Conservation (phyloP, 2,329 filamentous ascomycete genomes). For the Pseudocercospora pini-densiflorae region DNA sequence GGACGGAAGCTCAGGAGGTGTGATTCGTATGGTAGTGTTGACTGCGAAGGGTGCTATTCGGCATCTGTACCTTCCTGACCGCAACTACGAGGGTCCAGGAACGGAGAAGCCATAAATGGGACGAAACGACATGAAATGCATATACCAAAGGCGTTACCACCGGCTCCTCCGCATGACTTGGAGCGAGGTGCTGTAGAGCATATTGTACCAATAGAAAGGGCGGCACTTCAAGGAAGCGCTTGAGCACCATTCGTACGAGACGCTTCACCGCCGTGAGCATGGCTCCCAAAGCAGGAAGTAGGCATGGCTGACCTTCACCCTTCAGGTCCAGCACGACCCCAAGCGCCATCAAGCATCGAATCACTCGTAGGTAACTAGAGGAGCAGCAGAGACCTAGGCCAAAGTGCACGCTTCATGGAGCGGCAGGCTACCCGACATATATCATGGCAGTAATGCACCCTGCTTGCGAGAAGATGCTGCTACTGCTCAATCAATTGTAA, state of each 20-base stretch:
- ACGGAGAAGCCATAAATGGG: constrained; percentile 42
- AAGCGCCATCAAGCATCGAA: background rate
- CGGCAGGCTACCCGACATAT: too few species aligned
- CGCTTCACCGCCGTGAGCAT: background rate
- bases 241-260: background rate
- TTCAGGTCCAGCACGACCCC: background rate
- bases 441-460: too few species aligned
- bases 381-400: background rate
- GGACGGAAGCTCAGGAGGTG: constrained; percentile 98
- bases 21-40: constrained; percentile 96
- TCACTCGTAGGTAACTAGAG: background rate
- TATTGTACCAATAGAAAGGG: constrained; percentile 8
- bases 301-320: background rate
- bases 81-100: constrained; percentile 78
- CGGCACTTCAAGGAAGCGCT: background rate
- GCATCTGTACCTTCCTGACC: constrained; percentile 95
- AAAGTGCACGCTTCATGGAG: background rate
- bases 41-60: constrained; percentile 87
- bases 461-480: too few species aligned
- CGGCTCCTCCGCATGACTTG: background rate
- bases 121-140: constrained; percentile 2
- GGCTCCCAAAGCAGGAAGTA: background rate
- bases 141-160: constrained; percentile 6
- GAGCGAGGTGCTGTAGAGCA: constrained; percentile 11
- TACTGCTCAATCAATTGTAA: too few species aligned